These are phyloP conservation scores for Smallanthus sonchifolius DNA, from an alignment of 129 eudicot genomes.

Conservation along the genomic window DNA sequence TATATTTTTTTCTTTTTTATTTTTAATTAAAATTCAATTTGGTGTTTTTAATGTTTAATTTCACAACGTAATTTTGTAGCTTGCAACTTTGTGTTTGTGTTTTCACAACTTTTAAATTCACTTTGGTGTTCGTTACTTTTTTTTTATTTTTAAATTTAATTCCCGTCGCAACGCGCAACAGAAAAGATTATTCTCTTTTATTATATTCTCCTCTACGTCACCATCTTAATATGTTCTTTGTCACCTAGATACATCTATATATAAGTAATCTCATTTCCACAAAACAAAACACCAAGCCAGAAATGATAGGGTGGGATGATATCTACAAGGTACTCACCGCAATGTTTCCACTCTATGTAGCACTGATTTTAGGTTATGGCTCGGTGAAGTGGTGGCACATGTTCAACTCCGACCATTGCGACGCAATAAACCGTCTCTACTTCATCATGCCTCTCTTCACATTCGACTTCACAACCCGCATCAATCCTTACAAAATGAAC, in stretches of 20 bases:
- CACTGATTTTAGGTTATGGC: slow-evolving; percentile 48
- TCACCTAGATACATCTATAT: not conserved
- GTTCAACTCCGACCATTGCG: slow-evolving; percentile 51
- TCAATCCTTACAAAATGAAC: slow-evolving; percentile 51
- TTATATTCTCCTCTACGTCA: not conserved
- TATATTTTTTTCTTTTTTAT: too few species aligned
- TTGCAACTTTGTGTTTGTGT: too few species aligned
- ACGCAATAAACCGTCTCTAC: slow-evolving; percentile 59
- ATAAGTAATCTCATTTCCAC: not conserved
- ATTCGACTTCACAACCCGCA: slow-evolving; percentile 43
- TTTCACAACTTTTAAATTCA: too few species aligned
- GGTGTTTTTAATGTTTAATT: too few species aligned
- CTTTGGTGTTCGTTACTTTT: too few species aligned
- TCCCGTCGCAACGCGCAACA: too few species aligned
- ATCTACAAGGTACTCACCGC: slow-evolving; percentile 51
- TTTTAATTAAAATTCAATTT: too few species aligned
- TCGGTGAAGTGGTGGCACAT: slow-evolving; percentile 64
- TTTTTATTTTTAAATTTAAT: too few species aligned
- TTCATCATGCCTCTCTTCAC: slow-evolving; percentile 57
- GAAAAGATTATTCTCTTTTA: too few species aligned
- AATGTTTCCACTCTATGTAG: slow-evolving; percentile 58
- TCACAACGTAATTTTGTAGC: too few species aligned
- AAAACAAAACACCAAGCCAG: not conserved
- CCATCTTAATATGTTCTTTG: not conserved
- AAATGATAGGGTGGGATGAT: slow-evolving; percentile 57